Percentiles rank a stretch among this genome's conserved stretches.
Conservation (phyloP, 1,284 basidiomycete species). For the Vanrija sp. region DNA sequence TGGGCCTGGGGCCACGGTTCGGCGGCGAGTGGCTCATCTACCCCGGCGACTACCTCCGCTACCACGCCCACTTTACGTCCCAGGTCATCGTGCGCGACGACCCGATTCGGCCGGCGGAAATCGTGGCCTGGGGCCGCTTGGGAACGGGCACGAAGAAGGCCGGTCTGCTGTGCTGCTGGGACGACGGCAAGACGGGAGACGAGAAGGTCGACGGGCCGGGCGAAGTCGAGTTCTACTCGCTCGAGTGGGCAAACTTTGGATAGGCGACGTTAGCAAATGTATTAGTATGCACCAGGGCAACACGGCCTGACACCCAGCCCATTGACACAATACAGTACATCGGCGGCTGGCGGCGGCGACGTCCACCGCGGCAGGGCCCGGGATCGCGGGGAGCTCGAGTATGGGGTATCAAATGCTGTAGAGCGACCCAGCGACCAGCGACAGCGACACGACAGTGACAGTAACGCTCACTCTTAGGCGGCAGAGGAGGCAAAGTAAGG, state of each 20-base stretch:
- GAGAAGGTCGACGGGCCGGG: constrained; percentile 41
- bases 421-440: no score
- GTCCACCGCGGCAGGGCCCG: not conserved
- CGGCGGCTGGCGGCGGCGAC: not conserved
- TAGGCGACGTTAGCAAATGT: constrained; percentile 39
- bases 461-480: not conserved
- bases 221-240: constrained; percentile 68
- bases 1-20: constrained; percentile 63
- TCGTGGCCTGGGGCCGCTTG: constrained; percentile 89
- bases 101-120: constrained; percentile 74
- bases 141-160: constrained; percentile 98
- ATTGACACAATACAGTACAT: not conserved
- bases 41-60: constrained; percentile 92
- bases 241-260: constrained; percentile 91
- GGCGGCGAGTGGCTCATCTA: constrained; percentile 95
- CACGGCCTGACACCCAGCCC: not conserved
- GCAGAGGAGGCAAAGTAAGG: constrained; percentile 61
- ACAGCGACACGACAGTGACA: no score
- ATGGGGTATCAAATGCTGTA: not conserved
- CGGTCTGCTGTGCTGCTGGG: constrained; percentile 84
- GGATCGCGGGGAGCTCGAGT: not conserved
- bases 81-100: constrained; percentile 65
- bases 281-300: not conserved
- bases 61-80: constrained; percentile 93
- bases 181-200: constrained; percentile 51